Base-by-base conservation (phyloP, 2,329 filamentous ascomycete species). In the Exophiala sp. region DNA sequence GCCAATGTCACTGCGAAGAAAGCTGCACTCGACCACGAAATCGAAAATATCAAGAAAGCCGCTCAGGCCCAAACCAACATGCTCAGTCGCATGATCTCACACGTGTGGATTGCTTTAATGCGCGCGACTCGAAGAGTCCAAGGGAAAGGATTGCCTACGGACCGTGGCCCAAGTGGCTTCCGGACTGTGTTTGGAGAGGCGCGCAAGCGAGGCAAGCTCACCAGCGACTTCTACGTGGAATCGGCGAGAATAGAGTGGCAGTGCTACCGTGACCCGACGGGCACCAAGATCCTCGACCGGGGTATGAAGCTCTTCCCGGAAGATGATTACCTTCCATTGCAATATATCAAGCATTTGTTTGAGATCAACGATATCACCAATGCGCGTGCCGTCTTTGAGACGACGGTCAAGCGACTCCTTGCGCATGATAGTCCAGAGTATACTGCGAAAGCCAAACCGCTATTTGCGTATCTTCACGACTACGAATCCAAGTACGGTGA, bases 401-500 rank as follows among this genome's bases (percentile, higher is more conserved):
- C 90, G 13, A 89, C 90, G 13, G 87, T 96, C 53, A 87, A 85
- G 63, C 84, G 84, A 55, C 78, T 97, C 37, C 80, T 85, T 6
- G 78, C 85, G 19, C 45, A 52, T 27, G 52, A 53, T 11, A 93
- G 90, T 59, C 81, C 86, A 0, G 86, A 89, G 59, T 80, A 81
- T 9, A 71, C 84, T 1, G 70, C 76, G 47, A 93, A 89, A 63
- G 82, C 90, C 7, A 94, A 93, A 66, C 80, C 86, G 1, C 79
- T 98, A 0, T 95, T 95, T 62, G 76, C 82, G 2, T 97, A 91
- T 69, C 91, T 98, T 66, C 91, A 98, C 69, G 85, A 90, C 60
- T 95, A 95, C 65, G 93, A 98, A 70, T 90, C 89, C 9, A 83
- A 89, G 57, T 98, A 90, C 63, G 93, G 94, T 48, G 93, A 98